Percentiles rank a stretch among this genome's conserved stretches.
Evolutionary conservation across 2,329 filamentous ascomycete genomes (phyloP).

Genomic region (Fusarium chuoi): DNA sequence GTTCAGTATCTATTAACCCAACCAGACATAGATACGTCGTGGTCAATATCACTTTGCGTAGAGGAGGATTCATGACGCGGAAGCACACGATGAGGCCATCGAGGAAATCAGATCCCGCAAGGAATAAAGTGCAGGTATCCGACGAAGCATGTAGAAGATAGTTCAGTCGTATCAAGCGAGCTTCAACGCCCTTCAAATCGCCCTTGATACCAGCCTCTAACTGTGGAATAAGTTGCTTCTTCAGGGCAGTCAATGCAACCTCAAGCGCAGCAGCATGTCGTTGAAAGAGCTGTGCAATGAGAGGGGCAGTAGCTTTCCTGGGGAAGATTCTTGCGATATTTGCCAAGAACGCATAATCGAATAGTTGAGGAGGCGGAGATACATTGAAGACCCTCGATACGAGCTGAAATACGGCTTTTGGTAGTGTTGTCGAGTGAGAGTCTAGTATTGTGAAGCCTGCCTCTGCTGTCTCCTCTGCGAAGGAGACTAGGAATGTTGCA

Average conservation of each 20-base stretch:
- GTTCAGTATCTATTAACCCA: constrained; percentile 73
- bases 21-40: constrained; percentile 80
- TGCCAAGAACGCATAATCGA: constrained; percentile 75
- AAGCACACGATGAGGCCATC: constrained; percentile 78
- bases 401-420: constrained; percentile 73
- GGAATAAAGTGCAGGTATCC: constrained; percentile 68
- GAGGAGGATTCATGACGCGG: constrained; percentile 68
- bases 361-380: constrained; percentile 57
- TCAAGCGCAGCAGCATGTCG: constrained; percentile 62
- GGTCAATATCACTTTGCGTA: constrained; percentile 75
- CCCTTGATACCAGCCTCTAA: constrained; percentile 70
- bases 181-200: constrained; percentile 65
- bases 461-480: constrained; percentile 66
- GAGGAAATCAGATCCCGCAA: constrained; percentile 88
- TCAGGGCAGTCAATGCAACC: constrained; percentile 66
- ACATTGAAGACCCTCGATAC: constrained; percentile 64
- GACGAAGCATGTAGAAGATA: constrained; percentile 71
- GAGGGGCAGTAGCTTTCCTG: constrained; percentile 66
- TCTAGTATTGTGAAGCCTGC: constrained; percentile 50
- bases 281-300: constrained; percentile 63
- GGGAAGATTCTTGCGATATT: constrained; percentile 74
- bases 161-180: constrained; percentile 67
- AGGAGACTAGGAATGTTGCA: constrained; percentile 72
- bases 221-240: constrained; percentile 68
- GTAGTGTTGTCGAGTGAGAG: constrained; percentile 58